These are phyloP conservation scores for Polytolypa hystricis DNA, from an alignment of 2,329 filamentous ascomycete species.

Conservation along the genomic window DNA sequence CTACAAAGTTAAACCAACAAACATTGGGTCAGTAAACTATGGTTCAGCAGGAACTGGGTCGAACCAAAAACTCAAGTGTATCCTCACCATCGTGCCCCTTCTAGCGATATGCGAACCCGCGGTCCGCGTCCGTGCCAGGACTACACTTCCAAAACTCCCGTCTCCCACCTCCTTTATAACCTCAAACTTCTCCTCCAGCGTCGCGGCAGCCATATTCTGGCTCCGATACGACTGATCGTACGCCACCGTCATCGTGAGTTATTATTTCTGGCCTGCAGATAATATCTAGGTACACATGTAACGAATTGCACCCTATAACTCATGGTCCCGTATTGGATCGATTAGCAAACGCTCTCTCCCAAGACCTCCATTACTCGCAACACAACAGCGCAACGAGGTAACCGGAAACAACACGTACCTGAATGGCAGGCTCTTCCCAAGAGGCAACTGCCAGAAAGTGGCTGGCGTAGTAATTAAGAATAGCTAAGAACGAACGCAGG, in stretches of 20 bases:
- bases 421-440: not conserved
- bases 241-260: constrained; percentile 59
- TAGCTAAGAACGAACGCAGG: constrained; percentile 3
- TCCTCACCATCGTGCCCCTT: constrained; percentile 78
- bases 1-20: constrained; percentile 35
- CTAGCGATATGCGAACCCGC: constrained; percentile 82
- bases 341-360: too few species aligned
- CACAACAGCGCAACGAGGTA: too few species aligned
- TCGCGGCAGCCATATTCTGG: constrained; percentile 36
- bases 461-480: constrained; percentile 2
- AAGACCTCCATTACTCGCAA: too few species aligned
- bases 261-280: constrained; percentile 31
- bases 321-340: too few species aligned
- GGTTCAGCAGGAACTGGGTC: too few species aligned
- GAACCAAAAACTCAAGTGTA: not conserved
- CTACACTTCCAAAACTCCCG: constrained; percentile 95
- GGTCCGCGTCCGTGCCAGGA: constrained; percentile 78
- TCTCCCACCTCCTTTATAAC: constrained; percentile 97
- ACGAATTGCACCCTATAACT: too few species aligned
- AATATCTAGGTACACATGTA: constrained; percentile 8
- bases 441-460: too few species aligned
- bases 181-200: constrained; percentile 87
- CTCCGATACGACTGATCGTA: constrained; percentile 61
- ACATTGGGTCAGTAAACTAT: not conserved
- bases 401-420: not conserved